phyloP scores from a whole-genome alignment of 345 rosid species.

The Gossypium sturtianum region DNA sequence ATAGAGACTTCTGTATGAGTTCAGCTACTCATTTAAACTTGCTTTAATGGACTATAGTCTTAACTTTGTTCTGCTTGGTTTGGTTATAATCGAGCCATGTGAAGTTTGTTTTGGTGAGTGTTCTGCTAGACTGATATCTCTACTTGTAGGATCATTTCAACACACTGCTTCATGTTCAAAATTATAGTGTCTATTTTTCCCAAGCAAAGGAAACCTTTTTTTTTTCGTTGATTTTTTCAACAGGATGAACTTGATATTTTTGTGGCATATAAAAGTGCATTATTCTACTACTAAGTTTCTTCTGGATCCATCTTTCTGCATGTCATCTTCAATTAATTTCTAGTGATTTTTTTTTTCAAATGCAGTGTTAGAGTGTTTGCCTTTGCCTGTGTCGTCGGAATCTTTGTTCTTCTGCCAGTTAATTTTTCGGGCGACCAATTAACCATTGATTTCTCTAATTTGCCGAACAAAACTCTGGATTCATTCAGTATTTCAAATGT shows the following conservation, averaged over 20 bases:
- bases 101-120: background rate
- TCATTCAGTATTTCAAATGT: slow-evolving; percentile 86
- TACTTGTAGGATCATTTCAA: background rate
- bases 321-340: background rate
- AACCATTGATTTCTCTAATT: slow-evolving; percentile 42
- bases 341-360: background rate
- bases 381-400: slow-evolving; percentile 59
- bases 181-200: background rate
- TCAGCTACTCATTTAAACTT: background rate
- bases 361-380: slow-evolving; percentile 69
- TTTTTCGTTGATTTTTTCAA: background rate
- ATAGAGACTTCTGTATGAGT: background rate
- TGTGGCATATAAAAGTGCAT: background rate
- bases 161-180: background rate
- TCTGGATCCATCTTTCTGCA: background rate
- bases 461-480: slow-evolving; percentile 65
- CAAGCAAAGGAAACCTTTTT: background rate
- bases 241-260: background rate
- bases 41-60: background rate
- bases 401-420: slow-evolving; percentile 72
- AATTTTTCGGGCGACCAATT: slow-evolving; percentile 76
- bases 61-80: background rate
- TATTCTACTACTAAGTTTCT: background rate
- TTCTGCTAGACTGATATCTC: background rate
- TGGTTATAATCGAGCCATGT: background rate